Percentiles rank a stretch among this genome's conserved stretches.
These are phyloP conservation scores for Ceratocystis huliohia DNA, from an alignment of 2,329 filamentous ascomycete species.

Conservation along the genomic window DNA sequence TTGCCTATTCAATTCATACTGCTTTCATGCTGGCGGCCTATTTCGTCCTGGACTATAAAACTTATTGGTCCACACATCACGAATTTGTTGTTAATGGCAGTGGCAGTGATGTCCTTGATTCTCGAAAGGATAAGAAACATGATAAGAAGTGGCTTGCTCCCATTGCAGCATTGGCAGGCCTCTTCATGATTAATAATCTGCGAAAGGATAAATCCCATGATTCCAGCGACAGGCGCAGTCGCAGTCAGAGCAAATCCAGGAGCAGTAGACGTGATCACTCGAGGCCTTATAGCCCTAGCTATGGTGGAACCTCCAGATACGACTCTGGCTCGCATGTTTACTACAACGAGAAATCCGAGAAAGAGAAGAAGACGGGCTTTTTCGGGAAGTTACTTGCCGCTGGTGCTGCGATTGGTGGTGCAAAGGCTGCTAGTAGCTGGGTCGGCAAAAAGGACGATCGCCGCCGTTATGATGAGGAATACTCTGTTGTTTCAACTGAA, in stretches of 20 bases:
- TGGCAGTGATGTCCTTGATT: constrained; percentile 24
- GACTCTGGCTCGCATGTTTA: constrained; percentile 54
- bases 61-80: constrained; percentile 39
- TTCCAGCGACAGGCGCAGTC: constrained; percentile 30
- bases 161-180: constrained; percentile 40
- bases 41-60: constrained; percentile 64
- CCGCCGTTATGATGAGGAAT: constrained; percentile 44
- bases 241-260: constrained; percentile 22
- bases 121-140: constrained; percentile 28
- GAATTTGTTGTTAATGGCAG: constrained; percentile 26
- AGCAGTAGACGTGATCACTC: constrained; percentile 22
- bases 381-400: constrained; percentile 48
- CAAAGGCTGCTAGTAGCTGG: constrained; percentile 47
- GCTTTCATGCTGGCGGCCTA: constrained; percentile 59
- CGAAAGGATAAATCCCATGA: constrained; percentile 31
- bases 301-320: constrained; percentile 40
- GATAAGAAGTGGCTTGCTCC: constrained; percentile 39
- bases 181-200: constrained; percentile 36
- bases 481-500: constrained; percentile 50
- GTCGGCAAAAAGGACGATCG: constrained; percentile 33
- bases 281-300: constrained; percentile 29
- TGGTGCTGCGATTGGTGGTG: constrained; percentile 50
- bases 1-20: constrained; percentile 72
- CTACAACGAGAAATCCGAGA: constrained; percentile 32
- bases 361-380: constrained; percentile 33